phyloP scores from a whole-genome alignment of 441 rosid species.

The Gossypium davidsonii region DNA sequence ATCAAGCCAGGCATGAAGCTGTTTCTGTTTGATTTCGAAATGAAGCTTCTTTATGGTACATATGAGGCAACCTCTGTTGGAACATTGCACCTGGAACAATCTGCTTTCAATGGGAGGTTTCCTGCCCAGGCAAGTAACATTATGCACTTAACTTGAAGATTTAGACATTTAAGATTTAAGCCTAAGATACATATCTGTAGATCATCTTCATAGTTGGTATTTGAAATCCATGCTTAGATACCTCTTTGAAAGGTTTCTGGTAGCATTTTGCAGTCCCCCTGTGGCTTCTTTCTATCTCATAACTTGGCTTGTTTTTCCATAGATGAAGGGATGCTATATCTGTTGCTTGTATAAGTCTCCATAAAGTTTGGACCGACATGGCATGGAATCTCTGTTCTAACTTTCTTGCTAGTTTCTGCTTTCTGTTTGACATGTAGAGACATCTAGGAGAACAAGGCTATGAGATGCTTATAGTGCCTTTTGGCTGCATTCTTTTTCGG shows the following conservation, averaged over 20 bases:
- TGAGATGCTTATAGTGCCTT: not conserved
- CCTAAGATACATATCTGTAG: not conserved
- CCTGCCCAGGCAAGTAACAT: slow-evolving; percentile 35
- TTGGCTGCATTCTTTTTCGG: not conserved
- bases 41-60: slow-evolving; percentile 44
- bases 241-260: not conserved
- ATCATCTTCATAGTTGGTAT: not conserved
- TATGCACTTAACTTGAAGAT: not conserved
- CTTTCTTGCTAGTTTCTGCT: not conserved
- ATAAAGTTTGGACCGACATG: not conserved
- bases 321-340: not conserved
- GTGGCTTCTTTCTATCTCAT: not conserved
- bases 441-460: not conserved
- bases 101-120: slow-evolving; percentile 30
- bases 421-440: not conserved
- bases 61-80: slow-evolving; percentile 42
- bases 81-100: slow-evolving; percentile 30
- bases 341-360: not conserved
- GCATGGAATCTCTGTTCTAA: not conserved
- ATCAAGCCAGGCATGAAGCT: slow-evolving; percentile 46
- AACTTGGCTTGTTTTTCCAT: not conserved
- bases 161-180: not conserved
- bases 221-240: not conserved
- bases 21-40: slow-evolving; percentile 45
- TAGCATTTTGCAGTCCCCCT: not conserved